Percentiles rank a stretch among this genome's conserved stretches.
Conservation (phyloP, 331 rosid species). For the Quercus phellos region DNA sequence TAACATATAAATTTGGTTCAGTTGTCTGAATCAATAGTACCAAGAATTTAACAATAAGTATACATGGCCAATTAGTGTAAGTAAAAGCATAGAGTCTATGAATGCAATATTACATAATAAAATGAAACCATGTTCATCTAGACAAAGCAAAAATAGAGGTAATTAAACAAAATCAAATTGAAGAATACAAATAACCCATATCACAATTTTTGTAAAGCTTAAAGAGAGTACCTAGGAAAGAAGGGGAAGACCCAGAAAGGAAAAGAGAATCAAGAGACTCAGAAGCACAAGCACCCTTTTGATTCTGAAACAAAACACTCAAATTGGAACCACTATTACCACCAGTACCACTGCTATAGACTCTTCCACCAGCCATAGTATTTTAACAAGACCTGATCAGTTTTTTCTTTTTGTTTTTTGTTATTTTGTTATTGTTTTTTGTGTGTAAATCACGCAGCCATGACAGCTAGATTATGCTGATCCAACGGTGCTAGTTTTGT, state of each 20-base stretch:
- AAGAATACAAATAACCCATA: background rate
- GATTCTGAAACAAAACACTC: constrained; percentile 45
- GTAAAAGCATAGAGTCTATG: background rate
- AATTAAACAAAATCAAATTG: background rate
- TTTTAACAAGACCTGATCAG: constrained; percentile 3
- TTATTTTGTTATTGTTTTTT: background rate
- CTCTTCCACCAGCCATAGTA: constrained; percentile 50
- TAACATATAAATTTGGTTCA: background rate
- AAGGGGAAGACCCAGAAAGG: constrained; percentile 52
- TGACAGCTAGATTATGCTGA: background rate
- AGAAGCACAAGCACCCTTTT: constrained; percentile 30
- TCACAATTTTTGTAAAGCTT: background rate
- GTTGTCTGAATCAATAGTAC: background rate
- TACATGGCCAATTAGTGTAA: background rate
- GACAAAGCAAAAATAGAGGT: background rate
- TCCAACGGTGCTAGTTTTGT: background rate
- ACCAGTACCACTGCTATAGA: constrained; percentile 23
- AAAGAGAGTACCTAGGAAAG: constrained; percentile 33
- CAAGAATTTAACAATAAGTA: background rate
- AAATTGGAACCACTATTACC: constrained; percentile 27
- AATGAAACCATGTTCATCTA: background rate
- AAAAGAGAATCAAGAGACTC: constrained; percentile 54
- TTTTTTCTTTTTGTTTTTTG: background rate
- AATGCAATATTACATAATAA: background rate
- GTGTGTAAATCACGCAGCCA: constrained; percentile 12